Conservation (phyloP, 345 rosid genomes). For the Linum usitatissimum region DNA sequence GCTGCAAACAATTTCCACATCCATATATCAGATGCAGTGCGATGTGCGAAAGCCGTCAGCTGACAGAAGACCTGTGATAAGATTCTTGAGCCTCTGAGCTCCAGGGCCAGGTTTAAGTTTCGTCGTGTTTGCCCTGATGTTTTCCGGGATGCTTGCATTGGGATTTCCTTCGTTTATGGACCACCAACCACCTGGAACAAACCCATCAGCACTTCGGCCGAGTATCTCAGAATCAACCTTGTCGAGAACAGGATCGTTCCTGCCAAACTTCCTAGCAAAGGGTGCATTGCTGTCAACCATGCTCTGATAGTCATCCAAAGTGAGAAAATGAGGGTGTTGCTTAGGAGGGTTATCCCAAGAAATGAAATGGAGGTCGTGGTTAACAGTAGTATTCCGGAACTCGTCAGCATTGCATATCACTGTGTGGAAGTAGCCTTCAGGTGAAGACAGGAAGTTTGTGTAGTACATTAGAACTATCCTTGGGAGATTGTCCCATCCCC, state of each 20-base stretch:
- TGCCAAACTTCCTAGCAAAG: constrained; percentile 74
- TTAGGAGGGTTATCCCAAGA: constrained; percentile 90
- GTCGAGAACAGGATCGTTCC: constrained; percentile 52
- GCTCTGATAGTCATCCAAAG: constrained; percentile 40
- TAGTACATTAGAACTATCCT: constrained; percentile 79
- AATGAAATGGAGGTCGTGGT: constrained; percentile 90
- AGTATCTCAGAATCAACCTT: constrained; percentile 73
- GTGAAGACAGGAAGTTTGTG: constrained; percentile 80
- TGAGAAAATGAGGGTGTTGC: constrained; percentile 84
- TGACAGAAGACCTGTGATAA: constrained; percentile 40
- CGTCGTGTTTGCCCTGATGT: constrained; percentile 19
- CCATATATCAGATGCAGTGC: constrained; percentile 41
- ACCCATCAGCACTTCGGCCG: constrained; percentile 40
- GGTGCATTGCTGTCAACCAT: constrained; percentile 79
- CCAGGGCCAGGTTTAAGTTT: constrained; percentile 63
- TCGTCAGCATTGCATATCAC: constrained; percentile 73
- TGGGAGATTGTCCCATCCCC: constrained; percentile 95
- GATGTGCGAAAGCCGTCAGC: constrained; percentile 37
- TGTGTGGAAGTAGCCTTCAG: constrained; percentile 88
- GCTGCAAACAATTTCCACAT: neutral
- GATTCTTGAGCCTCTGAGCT: constrained; percentile 49
- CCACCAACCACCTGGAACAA: constrained; percentile 57
- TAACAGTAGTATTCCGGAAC: constrained; percentile 61
- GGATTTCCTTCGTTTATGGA: constrained; percentile 23
- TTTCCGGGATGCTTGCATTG: neutral